Conservation (phyloP, 148 eudicot genomes). For the Selenicereus undatus region DNA sequence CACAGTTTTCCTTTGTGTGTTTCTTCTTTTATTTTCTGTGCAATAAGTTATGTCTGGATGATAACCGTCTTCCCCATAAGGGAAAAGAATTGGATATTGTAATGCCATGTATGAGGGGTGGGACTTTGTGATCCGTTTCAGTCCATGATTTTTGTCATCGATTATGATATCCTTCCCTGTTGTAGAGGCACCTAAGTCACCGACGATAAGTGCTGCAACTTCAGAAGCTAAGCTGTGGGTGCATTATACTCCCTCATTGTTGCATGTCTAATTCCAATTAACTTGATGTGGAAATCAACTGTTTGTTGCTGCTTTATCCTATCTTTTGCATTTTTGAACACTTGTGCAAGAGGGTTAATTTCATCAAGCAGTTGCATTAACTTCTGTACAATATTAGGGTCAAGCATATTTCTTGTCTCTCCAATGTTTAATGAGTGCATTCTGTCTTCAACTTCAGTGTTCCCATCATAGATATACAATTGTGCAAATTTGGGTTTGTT, state of each 20-base stretch:
- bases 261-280: background rate
- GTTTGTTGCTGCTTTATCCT: background rate
- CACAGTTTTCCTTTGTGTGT: background rate
- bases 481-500: background rate
- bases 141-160: background rate
- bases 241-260: background rate
- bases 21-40: background rate
- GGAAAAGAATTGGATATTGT: conserved; percentile 9
- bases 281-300: background rate
- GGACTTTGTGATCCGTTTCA: background rate
- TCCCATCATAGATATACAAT: conserved; percentile 7
- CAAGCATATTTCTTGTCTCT: background rate
- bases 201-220: background rate
- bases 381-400: background rate
- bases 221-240: conserved; percentile 1
- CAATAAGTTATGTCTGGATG: background rate
- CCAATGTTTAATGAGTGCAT: background rate
- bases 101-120: background rate
- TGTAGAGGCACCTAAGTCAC: background rate
- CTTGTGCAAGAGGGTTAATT: background rate
- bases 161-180: background rate
- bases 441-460: background rate
- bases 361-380: background rate
- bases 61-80: conserved; percentile 8
- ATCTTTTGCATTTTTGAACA: conserved; percentile 8